Evolutionary conservation across 108 stramenopile species (phyloP), one percentile per base, ranked within the genome.

Genomic region (Seminavis robusta): DNA sequence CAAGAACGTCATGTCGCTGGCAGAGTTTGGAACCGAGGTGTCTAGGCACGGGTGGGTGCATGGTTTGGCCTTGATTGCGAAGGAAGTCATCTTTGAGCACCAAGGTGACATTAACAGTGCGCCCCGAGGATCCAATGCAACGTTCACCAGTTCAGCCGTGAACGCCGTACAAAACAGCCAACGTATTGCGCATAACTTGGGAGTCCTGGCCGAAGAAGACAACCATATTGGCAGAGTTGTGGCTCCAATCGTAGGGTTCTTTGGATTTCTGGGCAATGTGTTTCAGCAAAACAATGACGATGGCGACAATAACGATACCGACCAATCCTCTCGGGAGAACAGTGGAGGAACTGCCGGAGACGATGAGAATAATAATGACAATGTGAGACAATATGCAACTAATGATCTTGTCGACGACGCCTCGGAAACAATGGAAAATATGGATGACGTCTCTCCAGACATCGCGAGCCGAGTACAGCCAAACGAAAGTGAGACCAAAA

Each of bases 1-100:
- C 11, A 60, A 49, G 2, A 61, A 62, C 38, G 58, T 69, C n/a
- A 61, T 68, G 47, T 69, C 62, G 4, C 38, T 78, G 19, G 57
- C 63, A 4, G 27, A 69, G 19, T 68, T 72, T 48, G 76, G 65
- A 16, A 33, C 33, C 2, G 66, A 67, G 25, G 41, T 72, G 29
- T 49, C 48, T 43, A 27, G 68, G 31, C 42, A 68, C 30, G 71
- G 70, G 31, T 32, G 55, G 15, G 39, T 61, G 17, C 69, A 67
- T 44, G 75, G 75, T 37, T 19, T 56, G 6, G 11, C 21, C 11
- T 44, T 65, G 9, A 29, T 75, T 47, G 44, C 31, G 13, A 54
- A 54, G 23, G 68, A 75, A 44, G 28, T 48, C 3, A 2, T 59
- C 15, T 48, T 38, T 8, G 42, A 50, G 31, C 54, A 59, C 11